A percentile compares a stretch with the other conserved stretches of the same genome.
Conservation (phyloP, 2,329 filamentous ascomycete species). For the Xylaria arbuscula region DNA sequence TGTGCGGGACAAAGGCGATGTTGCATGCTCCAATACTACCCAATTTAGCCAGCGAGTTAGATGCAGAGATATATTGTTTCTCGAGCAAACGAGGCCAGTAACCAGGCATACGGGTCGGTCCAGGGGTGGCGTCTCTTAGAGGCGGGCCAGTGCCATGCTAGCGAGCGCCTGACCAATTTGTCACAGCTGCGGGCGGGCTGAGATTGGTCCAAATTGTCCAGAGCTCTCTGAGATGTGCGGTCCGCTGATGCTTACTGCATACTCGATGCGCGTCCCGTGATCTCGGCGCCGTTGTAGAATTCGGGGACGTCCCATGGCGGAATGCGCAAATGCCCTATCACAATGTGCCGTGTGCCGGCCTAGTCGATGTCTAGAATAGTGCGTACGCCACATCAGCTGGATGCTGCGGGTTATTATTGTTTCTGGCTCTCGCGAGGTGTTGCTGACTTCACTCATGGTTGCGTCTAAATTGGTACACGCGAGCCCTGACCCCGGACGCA, state of each 20-base stretch:
- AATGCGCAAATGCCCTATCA: slow-evolving; percentile 9
- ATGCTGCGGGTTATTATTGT: background rate
- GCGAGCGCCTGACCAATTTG: slow-evolving; percentile 35
- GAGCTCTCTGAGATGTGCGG: slow-evolving; percentile 9
- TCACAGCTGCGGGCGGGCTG: slow-evolving; percentile 18
- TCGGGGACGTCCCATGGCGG: slow-evolving; percentile 17
- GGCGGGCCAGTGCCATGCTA: slow-evolving; percentile 23
- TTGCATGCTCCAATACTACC: slow-evolving; percentile 4
- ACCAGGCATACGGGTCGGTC: slow-evolving; percentile 34
- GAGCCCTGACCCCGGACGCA: slow-evolving; percentile 5
- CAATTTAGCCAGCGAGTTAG: slow-evolving; percentile 26
- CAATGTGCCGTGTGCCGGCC: slow-evolving; percentile 5
- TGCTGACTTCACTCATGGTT: background rate
- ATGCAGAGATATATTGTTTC: background rate
- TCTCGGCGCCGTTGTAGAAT: slow-evolving; percentile 33
- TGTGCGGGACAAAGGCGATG: slow-evolving; percentile 10
- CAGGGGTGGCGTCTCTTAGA: slow-evolving; percentile 24
- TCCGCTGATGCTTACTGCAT: slow-evolving; percentile 38
- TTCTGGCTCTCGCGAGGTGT: background rate
- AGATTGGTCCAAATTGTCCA: slow-evolving; percentile 29
- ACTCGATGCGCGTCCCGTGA: slow-evolving; percentile 35
- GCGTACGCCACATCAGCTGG: slow-evolving; percentile 17
- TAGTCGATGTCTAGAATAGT: slow-evolving; percentile 1
- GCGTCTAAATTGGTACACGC: background rate
- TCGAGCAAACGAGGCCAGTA: slow-evolving; percentile 16